Conservation (phyloP, 805 yeast genomes). For the Soucietia sequanensis region DNA sequence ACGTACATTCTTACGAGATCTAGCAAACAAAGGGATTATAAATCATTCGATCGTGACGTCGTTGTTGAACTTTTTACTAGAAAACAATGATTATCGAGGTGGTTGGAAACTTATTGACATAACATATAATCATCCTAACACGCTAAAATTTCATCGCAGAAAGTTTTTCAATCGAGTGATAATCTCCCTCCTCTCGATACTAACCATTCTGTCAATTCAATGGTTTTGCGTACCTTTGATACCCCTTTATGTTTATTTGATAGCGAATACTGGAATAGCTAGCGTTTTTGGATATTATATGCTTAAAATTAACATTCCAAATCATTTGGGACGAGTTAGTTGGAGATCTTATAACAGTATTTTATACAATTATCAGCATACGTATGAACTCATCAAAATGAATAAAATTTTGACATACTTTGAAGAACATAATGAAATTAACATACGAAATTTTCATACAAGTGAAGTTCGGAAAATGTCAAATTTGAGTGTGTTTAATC, state of each 20-base stretch:
- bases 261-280: constrained; percentile 4
- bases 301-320: constrained; percentile 4
- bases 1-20: constrained; percentile 2
- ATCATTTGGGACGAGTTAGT: constrained; percentile 27
- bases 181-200: constrained; percentile 1
- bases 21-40: neutral
- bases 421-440: constrained; percentile 43
- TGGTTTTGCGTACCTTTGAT: constrained; percentile 13
- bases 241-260: constrained; percentile 11
- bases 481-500: constrained; percentile 15
- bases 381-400: constrained; percentile 28
- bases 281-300: neutral
- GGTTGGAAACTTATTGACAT: constrained; percentile 26
- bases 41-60: constrained; percentile 1
- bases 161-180: constrained; percentile 12
- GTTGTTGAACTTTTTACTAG: constrained; percentile 16
- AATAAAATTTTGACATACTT: constrained; percentile 37
- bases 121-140: constrained; percentile 14
- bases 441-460: constrained; percentile 38
- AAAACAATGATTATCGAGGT: constrained; percentile 25
- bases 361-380: constrained; percentile 24
- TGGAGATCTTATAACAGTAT: constrained; percentile 36
- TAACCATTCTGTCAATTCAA: constrained; percentile 19
- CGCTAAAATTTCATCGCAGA: neutral
- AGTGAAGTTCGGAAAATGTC: constrained; percentile 22